Evolutionary conservation across 345 rosid species (phyloP), one percentile per base, ranked within the genome.

Genomic region (Conringia planisiliqua): DNA sequence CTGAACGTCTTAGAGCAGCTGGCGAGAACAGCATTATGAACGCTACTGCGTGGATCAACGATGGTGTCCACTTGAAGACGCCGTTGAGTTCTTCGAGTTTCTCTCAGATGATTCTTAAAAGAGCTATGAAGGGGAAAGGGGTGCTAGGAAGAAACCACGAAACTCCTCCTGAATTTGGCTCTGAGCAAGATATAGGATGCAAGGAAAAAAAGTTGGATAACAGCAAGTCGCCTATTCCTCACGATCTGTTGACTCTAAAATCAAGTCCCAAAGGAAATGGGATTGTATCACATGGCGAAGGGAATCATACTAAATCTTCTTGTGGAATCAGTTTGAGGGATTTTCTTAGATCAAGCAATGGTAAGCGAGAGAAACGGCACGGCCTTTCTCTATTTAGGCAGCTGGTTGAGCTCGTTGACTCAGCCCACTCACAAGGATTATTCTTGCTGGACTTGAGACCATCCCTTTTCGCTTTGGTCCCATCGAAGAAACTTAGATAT

Each of bases 351-450:
- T 76, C 79, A 6, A 83, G 83, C 73, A 46, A 46, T 51, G 42
- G 43, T 59, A 80, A 72, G 76, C 74, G 83, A 42, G 81, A 86
- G 66, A 88, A 81, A 68, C 62, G 51, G 33, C 82, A 83, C 48
- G 69, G 84, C 62, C 63, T 88, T 75, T 72, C 30, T 60, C 36
- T 90, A 48, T 87, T 90, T 73, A 86, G 79, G 84, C 89, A 84
- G 81, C 84, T 87, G 63, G 86, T 87, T 70, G 87, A 88, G 84
- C 71, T 90, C 47, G 89, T 89, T 76, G 86, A 86, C 76, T 81
- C 72, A 10, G 86, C 88, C 16, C 97, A 88, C 54, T 83, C 87
- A 5, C 89, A 87, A 81, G 89, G 90, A 10, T 70, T 79, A 42
- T 78, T 73, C 47, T 84, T 90, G 82, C 78, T 75, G 62, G 90